A percentile compares a stretch with the other conserved stretches of the same genome.
phyloP scores from a whole-genome alignment of 768 basidiomycete species.

The Termitomyces sp. region DNA sequence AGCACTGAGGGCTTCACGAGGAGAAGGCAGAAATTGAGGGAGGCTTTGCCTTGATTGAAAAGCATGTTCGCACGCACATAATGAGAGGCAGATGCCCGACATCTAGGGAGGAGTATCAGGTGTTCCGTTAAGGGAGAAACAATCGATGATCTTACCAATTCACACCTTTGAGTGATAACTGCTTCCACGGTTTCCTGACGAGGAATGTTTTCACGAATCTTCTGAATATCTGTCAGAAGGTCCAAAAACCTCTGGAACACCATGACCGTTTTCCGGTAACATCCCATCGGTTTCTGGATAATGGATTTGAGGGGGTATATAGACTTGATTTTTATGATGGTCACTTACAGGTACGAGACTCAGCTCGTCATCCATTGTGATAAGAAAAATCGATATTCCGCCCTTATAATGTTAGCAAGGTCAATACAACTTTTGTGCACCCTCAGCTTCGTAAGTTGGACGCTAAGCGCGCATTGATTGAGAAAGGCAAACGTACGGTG shows the following conservation, averaged over 20 bases:
- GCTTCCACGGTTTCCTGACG: constrained; percentile 34
- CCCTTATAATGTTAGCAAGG: not conserved
- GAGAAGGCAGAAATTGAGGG: constrained; percentile 45
- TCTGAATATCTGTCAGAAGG: constrained; percentile 38
- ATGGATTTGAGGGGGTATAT: not conserved
- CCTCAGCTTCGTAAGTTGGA: not conserved
- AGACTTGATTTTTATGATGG: not conserved
- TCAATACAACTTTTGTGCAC: not conserved
- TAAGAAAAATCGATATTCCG: constrained; percentile 28
- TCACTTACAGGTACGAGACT: constrained; percentile 42
- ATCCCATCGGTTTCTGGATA: constrained; percentile 38
- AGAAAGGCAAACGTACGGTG: constrained; percentile 19
- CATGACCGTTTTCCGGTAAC: constrained; percentile 31
- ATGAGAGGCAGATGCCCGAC: constrained; percentile 38
- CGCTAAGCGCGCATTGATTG: not conserved
- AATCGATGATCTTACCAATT: constrained; percentile 20
- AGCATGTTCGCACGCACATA: constrained; percentile 45
- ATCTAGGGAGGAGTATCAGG: constrained; percentile 14
- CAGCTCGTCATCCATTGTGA: constrained; percentile 39
- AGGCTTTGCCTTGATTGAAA: constrained; percentile 40
- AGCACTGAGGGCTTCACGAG: constrained; percentile 29
- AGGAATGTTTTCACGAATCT: constrained; percentile 41
- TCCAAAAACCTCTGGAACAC: constrained; percentile 36
- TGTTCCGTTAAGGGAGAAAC: not conserved
- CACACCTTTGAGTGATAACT: constrained; percentile 32